Evolutionary conservation across 176 grass and related monocot genomes (phyloP), one percentile per base, ranked within the genome.

Genomic region (Thinopyrum elongatum): DNA sequence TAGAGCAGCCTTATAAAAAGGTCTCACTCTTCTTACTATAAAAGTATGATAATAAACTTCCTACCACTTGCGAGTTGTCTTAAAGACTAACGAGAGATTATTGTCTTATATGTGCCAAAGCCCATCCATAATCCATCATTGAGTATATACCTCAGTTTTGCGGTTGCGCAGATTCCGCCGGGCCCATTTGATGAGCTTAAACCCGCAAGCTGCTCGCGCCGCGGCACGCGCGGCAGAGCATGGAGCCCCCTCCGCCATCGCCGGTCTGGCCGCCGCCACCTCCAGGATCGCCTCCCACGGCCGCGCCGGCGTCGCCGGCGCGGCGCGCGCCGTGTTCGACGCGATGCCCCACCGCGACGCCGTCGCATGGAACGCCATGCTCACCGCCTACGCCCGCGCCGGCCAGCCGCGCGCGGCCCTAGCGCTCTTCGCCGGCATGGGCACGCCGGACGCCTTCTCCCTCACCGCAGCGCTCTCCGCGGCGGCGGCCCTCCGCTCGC

Each of bases 301-400:
- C 16, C 83, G 83, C 23, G 12, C 82, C 7, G 90, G 93, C 7
- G 80, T 70, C 7, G 74, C 87, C 14, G 47, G 70, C 2, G 80
- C 88, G 3, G 83, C 90, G 64, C 86, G 88, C 68, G 87, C 86
- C 62, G 62, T 92, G 76, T 95, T 95, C 75, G 85, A 95, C 75
- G 87, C 86, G 31, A 90, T 95, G 90, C 90, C 88, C 22, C 69
- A 51, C 67, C 80, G 79, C 69, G 93, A 95, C 79, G 67, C 79
- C 38, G 79, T 95, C 39, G 88, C 85, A 6, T 92, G 93, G 93
- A 95, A 95, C 82, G 88, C 93, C 26, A 95, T 95, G 90, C 85
- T 95, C 90, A 92, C 90, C 16, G 81, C 90, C 42, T 94, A 94
- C 49, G 76, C 74, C 27, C 82, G 76, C 55, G 88, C 87, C 31